Evolutionary conservation across 2,329 filamentous ascomycete genomes (phyloP).

Genomic region (Malbranchea zuffiana): DNA sequence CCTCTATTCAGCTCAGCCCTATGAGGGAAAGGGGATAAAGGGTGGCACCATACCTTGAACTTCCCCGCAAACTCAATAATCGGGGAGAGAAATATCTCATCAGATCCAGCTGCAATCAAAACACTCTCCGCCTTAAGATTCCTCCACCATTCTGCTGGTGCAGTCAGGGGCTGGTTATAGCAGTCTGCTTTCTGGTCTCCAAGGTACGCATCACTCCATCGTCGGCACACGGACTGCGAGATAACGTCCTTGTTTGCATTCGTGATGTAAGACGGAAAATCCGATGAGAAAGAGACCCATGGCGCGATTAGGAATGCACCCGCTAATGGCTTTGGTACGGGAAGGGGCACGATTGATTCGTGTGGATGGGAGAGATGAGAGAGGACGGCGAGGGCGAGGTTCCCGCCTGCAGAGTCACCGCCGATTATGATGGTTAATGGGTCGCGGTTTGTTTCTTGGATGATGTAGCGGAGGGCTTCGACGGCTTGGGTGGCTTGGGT

Average conservation of each 20-base stretch:
- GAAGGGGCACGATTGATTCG: constrained; percentile 37
- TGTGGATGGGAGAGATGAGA: constrained; percentile 45
- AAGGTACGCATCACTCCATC: constrained; percentile 43
- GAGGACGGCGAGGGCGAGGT: constrained; percentile 30
- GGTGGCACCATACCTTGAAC: constrained; percentile 34
- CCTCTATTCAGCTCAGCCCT: background rate
- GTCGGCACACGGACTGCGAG: constrained; percentile 27
- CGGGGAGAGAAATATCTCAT: constrained; percentile 47
- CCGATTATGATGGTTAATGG: constrained; percentile 30
- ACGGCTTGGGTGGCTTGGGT: constrained; percentile 35
- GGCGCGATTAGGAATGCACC: constrained; percentile 47
- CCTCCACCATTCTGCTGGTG: constrained; percentile 44
- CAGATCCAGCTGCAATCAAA: constrained; percentile 44
- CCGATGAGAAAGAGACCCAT: constrained; percentile 45
- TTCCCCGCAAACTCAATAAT: constrained; percentile 42
- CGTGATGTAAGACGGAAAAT: constrained; percentile 31
- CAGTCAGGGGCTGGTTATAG: constrained; percentile 45
- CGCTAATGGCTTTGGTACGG: constrained; percentile 35
- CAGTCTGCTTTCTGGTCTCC: constrained; percentile 32
- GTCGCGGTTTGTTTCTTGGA: constrained; percentile 24
- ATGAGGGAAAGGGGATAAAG: background rate
- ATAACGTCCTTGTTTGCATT: constrained; percentile 46
- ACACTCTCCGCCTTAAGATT: constrained; percentile 40
- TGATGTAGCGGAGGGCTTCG: constrained; percentile 31
- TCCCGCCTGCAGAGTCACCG: constrained; percentile 38